Evolutionary conservation across 257 asterid genomes (phyloP).

Genomic region (Striga asiatica): DNA sequence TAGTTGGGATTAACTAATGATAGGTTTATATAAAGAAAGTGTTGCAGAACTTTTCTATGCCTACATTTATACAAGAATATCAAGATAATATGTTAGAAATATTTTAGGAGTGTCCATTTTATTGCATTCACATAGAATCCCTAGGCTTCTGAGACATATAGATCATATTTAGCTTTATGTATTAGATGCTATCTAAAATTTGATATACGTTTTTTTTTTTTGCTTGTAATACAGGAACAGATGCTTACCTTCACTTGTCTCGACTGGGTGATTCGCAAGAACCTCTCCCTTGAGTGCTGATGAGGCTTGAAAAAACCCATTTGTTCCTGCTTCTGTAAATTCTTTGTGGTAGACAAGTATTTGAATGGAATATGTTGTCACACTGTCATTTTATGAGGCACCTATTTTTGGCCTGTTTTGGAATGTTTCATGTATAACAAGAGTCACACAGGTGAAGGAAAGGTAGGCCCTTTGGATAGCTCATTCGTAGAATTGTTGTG

Average conservation of each 20-base stretch:
- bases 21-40: neutral
- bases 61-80: neutral
- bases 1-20: neutral
- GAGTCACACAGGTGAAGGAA: too few species aligned
- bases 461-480: too few species aligned
- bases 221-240: conserved; percentile 31
- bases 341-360: neutral
- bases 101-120: neutral
- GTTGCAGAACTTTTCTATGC: neutral
- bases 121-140: neutral
- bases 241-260: conserved; percentile 51
- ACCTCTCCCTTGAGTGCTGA: conserved; percentile 34
- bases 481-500: too few species aligned
- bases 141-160: too few species aligned
- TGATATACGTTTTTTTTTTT: neutral
- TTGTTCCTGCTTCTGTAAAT: neutral
- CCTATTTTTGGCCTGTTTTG: too few species aligned
- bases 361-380: too few species aligned
- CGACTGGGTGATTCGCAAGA: conserved; percentile 54
- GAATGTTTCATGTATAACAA: too few species aligned
- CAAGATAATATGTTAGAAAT: neutral
- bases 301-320: conserved; percentile 2
- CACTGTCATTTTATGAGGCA: too few species aligned
- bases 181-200: neutral
- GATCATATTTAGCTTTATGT: neutral